Conservation (phyloP, 2,329 filamentous ascomycete species). For the Colletotrichum sojae region DNA sequence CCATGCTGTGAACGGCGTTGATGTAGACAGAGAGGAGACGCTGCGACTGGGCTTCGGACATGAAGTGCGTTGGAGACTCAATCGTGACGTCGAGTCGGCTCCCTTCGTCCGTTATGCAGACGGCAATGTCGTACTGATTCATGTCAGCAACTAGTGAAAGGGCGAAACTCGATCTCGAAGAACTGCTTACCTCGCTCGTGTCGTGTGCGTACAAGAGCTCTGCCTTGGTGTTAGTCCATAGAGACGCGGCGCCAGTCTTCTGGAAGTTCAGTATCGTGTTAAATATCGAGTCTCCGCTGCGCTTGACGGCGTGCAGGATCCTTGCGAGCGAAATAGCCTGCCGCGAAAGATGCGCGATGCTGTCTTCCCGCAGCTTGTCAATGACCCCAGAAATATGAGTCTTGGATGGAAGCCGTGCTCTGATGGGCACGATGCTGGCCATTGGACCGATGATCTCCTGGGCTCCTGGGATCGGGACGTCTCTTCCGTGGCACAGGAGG, state of each 20-base stretch:
- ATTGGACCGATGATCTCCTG: constrained; percentile 72
- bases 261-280: constrained; percentile 34
- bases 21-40: background rate
- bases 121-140: constrained; percentile 10
- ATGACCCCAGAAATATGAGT: background rate
- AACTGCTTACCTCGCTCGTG: constrained; percentile 17
- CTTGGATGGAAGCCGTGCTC: constrained; percentile 52
- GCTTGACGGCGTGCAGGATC: constrained; percentile 8
- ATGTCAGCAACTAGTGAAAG: background rate
- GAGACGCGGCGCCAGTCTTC: background rate
- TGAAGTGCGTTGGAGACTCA: constrained; percentile 19
- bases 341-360: constrained; percentile 12
- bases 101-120: constrained; percentile 21
- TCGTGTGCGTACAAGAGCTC: constrained; percentile 17
- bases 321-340: constrained; percentile 17
- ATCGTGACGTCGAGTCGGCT: constrained; percentile 4
- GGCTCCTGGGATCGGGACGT: constrained; percentile 60
- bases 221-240: background rate
- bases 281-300: constrained; percentile 6
- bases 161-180: background rate
- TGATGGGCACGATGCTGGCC: constrained; percentile 71
- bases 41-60: constrained; percentile 20
- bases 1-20: background rate
- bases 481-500: constrained; percentile 70
- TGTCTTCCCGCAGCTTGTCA: constrained; percentile 1